Base-by-base conservation (phyloP, 768 basidiomycete genomes). In the Chiua virens region DNA sequence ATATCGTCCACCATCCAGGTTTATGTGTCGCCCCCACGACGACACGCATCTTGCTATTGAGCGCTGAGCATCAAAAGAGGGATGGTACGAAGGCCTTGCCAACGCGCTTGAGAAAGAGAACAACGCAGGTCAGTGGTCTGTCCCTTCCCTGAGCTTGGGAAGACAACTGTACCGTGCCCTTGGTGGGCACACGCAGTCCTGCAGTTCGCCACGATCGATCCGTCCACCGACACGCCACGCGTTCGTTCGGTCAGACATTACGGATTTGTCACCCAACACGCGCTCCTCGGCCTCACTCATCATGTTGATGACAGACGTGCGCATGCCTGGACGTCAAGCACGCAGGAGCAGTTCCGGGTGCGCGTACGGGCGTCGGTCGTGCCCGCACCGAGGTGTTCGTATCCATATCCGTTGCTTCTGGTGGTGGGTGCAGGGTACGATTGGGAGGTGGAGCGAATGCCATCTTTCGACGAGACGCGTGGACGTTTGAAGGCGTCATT, bases 341-440 rank as follows among this genome's bases (percentile, higher is more conserved):
- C 81, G 0, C 66, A 77, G 46, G 83, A 89, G 62, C 92, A 95
- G 60, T 92, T 85, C 63, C 83, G 92, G 42, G 70, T 95, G 60
- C 53, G 72, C 1, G 90, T 85, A 1, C 66, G 65, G 14, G 80
- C 79, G 20, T 75, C 73, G 62, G 55, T 90, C 52, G 72, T 90
- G 20, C 81, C 87, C 1, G 58, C 73, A 1, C 77, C 80, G 0
- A 54, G 61, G 7, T 74, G 79, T 56, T n/a, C 45, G 38, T 63
- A 60, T 13, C 11, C 54, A 7, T 56, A 56, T 10, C 54, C 60
- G 54, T 30, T 45, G 20, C 47, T 42, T 52, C 37, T 43, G 20
- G 49, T 36, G 2, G 13, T 34, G 4, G 66, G 65, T 1, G 51
- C 75, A 7, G 58, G 66, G 22, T 59, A 53, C 25, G 68, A 66